A percentile compares a stretch with the other conserved stretches of the same genome.
phyloP scores from a whole-genome alignment of 208 protist genomes.

The Novymonas esmeraldas region DNA sequence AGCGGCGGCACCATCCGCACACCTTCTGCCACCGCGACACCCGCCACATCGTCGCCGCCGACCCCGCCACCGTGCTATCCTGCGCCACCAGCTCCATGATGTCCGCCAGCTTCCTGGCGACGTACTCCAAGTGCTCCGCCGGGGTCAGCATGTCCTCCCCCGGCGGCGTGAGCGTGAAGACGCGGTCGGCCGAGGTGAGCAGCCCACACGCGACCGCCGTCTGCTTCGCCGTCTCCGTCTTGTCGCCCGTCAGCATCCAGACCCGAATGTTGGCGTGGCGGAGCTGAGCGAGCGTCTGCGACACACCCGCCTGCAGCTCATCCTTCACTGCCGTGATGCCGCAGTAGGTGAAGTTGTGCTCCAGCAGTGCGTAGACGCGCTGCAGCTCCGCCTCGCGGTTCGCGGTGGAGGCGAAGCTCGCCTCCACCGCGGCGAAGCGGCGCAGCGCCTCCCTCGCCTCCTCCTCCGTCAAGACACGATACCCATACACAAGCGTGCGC shows the following conservation, averaged over 20 bases:
- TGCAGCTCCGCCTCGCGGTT: conserved; percentile 31
- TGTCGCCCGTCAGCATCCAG: conserved; percentile 99
- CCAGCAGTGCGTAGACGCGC: conserved; percentile 68
- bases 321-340: conserved; percentile 97
- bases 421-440: conserved; percentile 27
- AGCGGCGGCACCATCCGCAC: conserved; percentile 21
- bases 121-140: conserved; percentile 45
- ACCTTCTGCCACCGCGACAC: conserved; percentile 25
- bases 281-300: conserved; percentile 83
- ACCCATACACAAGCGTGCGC: conserved; percentile 73
- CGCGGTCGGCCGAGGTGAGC: conserved; percentile 38
- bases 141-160: conserved; percentile 30
- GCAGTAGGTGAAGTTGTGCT: conserved; percentile 88
- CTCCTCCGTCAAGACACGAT: conserved; percentile 43
- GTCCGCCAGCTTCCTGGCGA: conserved; percentile 32
- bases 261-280: conserved; percentile 82
- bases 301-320: conserved; percentile 95
- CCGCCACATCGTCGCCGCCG: background rate
- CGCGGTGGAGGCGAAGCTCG: conserved; percentile 20
- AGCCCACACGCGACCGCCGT: conserved; percentile 87
- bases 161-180: conserved; percentile 48
- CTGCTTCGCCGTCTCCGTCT: conserved; percentile 96
- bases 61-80: background rate
- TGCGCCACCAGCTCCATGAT: conserved; percentile 17
- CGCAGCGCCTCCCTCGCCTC: conserved; percentile 45